Conservation (phyloP, 192 early-diverging fungal species). For the Powellomyces hirtus region DNA sequence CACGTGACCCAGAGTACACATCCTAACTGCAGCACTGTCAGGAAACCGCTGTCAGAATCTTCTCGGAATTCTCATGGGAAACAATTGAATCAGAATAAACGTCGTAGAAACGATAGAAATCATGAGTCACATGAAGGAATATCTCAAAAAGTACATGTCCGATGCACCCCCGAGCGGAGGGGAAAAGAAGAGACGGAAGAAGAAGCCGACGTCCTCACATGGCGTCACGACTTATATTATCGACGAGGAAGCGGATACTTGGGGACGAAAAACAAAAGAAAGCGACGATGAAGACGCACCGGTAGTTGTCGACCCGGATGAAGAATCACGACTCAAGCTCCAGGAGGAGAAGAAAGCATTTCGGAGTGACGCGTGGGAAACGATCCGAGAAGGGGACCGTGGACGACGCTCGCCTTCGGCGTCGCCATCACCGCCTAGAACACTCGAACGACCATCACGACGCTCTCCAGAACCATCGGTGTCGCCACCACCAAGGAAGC, state of each 20-base stretch:
- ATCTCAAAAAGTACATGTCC: slow-evolving; percentile 29
- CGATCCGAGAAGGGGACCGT: slow-evolving; percentile 36
- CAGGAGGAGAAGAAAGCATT: slow-evolving; percentile 21
- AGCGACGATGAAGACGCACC: slow-evolving; percentile 36
- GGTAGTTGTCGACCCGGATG: slow-evolving; percentile 26
- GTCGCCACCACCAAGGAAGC: not conserved
- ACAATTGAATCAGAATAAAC: too few species aligned
- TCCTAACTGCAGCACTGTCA: too few species aligned
- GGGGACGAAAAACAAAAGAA: not conserved
- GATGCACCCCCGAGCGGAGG: not conserved
- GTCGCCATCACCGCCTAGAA: slow-evolving; percentile 12
- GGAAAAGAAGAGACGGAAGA: slow-evolving; percentile 26
- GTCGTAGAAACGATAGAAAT: too few species aligned
- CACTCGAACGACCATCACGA: not conserved
- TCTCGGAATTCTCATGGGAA: too few species aligned
- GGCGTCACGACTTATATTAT: slow-evolving; percentile 17
- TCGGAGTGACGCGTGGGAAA: slow-evolving; percentile 28
- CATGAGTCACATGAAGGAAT: slow-evolving; percentile 26
- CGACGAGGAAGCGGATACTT: slow-evolving; percentile 34
- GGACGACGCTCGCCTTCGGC: slow-evolving; percentile 16
- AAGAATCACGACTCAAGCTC: not conserved
- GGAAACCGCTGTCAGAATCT: too few species aligned
- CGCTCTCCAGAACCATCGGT: slow-evolving; percentile 25
- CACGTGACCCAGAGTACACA: too few species aligned
- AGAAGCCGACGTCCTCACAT: slow-evolving; percentile 3